These are phyloP conservation scores for Phaseolus coccineus DNA, from an alignment of 331 rosid species.

Conservation along the genomic window DNA sequence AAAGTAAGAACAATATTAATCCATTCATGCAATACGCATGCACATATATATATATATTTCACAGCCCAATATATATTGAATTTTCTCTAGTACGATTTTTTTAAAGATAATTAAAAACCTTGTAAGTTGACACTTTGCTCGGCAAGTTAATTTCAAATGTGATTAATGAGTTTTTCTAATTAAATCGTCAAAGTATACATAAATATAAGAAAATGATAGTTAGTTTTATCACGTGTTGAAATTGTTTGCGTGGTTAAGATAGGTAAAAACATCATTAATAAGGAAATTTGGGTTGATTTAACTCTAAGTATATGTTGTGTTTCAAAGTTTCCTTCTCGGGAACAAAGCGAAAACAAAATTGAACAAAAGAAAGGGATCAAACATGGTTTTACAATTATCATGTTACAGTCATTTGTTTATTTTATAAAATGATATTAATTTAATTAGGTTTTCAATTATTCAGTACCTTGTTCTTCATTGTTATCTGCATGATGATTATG, in stretches of 20 bases:
- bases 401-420: too few species aligned
- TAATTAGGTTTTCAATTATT: too few species aligned
- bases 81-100: too few species aligned
- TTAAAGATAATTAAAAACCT: too few species aligned
- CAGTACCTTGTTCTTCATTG: too few species aligned
- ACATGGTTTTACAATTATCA: too few species aligned
- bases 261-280: conserved; percentile 40
- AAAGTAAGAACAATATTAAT: neutral
- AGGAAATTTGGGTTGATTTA: conserved; percentile 12
- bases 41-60: neutral
- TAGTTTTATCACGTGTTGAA: conserved; percentile 43
- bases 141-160: neutral
- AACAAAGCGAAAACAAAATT: conserved; percentile 29
- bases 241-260: conserved; percentile 23
- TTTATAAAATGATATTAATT: too few species aligned
- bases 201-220: neutral
- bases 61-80: neutral
- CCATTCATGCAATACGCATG: neutral
- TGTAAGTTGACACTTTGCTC: neutral
- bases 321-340: conserved; percentile 21
- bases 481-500: too few species aligned
- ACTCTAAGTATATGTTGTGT: neutral
- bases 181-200: conserved; percentile 2
- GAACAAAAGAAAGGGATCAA: neutral
- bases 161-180: neutral